Base-by-base conservation (phyloP, 176 grass and related monocot genomes). In the Cocos nucifera region DNA sequence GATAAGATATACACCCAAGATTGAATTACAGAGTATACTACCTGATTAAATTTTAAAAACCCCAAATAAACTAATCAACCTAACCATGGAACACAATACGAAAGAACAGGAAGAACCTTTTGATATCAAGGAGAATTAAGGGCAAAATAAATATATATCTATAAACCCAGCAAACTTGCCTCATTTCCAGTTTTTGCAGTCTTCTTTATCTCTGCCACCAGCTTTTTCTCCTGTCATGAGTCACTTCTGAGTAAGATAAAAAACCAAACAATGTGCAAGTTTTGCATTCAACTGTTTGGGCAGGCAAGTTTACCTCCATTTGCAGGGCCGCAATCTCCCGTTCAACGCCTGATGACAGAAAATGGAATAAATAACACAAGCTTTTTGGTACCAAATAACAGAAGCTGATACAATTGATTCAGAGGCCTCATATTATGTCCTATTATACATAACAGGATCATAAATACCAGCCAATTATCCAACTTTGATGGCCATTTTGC, bases 101-200 rank as follows among this genome's bases (percentile, higher is more conserved):
- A 75, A 50, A 58, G 26, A 57, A 26, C 58, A 60, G 66, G 50
- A 56, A 23, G 14, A 44, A 44, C 35, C 8, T 44, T 44, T 44
- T 44, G 35, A 44, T 44, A 44, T 12, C 35, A 44, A 44, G 1
- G 10, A 44, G 8, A 44, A 44, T 44, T 44, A 44, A 44, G 10
- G 2, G 14, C 12, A 44, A 44, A 44, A 44, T 14, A 2, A 44
- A 44, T 1, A 14, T 44, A n/a, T 29, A 56, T 17, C 5, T 61
- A 56, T 51, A 16, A 15, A 14, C 10, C 3, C 5, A 55, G 17
- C 2, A 70, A 15, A 58, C 78, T 85, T 78, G 81, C 93, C 77
- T 98, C 84, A 77, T 98, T 98, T 83, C 93, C 87, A 57, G 88
- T 98, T 54, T 98, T 86, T 58, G 93, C 93, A 53, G 88, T 98